Evolutionary conservation across 1,284 basidiomycete genomes (phyloP).

Genomic region (Ustilago curta): DNA sequence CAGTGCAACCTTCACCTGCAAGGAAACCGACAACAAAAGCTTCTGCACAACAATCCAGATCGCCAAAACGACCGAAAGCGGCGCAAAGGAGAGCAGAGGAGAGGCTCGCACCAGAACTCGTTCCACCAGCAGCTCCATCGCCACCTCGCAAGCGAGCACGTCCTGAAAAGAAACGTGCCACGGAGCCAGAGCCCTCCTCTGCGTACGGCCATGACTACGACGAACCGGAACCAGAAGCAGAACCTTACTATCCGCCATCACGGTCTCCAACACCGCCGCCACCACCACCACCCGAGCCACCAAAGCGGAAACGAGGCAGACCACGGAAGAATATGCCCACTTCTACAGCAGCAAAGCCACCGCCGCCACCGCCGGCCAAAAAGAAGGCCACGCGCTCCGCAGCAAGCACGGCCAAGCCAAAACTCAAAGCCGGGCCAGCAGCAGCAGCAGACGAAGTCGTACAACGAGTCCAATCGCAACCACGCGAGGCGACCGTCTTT

Average conservation of each 20-base stretch:
- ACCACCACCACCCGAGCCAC: conserved; percentile 2
- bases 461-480: conserved; percentile 33
- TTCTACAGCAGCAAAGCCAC: neutral
- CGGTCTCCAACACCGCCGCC: conserved; percentile 4
- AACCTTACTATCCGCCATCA: conserved; percentile 2
- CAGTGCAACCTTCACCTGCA: conserved; percentile 13
- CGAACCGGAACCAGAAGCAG: conserved; percentile 4
- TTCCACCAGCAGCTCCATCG: conserved; percentile 8
- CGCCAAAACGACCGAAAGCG: conserved; percentile 14
- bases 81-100: conserved; percentile 2
- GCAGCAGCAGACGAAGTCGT: conserved; percentile 32
- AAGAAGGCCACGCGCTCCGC: neutral
- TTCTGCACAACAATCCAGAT: conserved; percentile 10
- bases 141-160: conserved; percentile 23
- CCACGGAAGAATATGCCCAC: conserved; percentile 20
- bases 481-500: conserved; percentile 26
- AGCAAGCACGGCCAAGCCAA: conserved; percentile 27
- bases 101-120: conserved; percentile 1
- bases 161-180: neutral
- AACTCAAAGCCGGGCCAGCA: conserved; percentile 25
- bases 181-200: conserved; percentile 4
- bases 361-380: neutral
- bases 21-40: neutral
- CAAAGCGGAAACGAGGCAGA: conserved; percentile 32
- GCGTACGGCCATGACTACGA: conserved; percentile 14